Evolutionary conservation across 1,284 basidiomycete species (phyloP), one percentile per base, ranked within the genome.

Genomic region (Cutaneotrichosporon dermatis): DNA sequence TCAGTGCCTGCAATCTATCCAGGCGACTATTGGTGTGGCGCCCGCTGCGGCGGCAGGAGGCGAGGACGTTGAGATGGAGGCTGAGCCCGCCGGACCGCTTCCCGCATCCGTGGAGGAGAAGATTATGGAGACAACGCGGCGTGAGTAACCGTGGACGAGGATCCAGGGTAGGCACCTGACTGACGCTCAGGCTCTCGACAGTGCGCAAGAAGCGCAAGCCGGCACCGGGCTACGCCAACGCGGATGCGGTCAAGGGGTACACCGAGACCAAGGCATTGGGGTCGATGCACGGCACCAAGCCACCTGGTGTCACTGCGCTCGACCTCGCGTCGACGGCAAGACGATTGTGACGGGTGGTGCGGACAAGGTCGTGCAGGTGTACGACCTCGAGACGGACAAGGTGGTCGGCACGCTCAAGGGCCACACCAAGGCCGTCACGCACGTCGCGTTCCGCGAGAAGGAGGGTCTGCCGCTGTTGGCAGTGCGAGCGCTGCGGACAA

Each of bases 341-440:
- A 51, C 85, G 83, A 69, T 83, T 83, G 40, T 96, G 63, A 97
- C 95, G 2, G 96, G 95, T 65, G 95, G 95, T 35, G 91, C 93
- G 73, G 96, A 99, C 83, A 96, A 96, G 79, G 83, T 88, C 52
- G 92, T 99, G 0, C 92, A 96, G 71, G 79, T 99, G 15, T 98
- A 95, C 73, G 93, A 98, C 79, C 84, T 88, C 60, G 82, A 81
- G 70, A 88, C 86, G 9, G 86, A 89, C 76, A 95, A 96, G 77
- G 90, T 95, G 6, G 77, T 97, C 51, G 90, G 89, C 9, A 87
- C 89, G 3, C 86, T 98, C 76, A 96, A 96, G 77, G 96, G 94
- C 11, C 95, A 99, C 80, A 90, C 89, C 40, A 97, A 98, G 82
- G 88, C 89, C 71, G 82, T 99, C 75, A 92, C 88, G 61, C 86